Percentiles rank a stretch among this genome's conserved stretches.
Conservation (phyloP, 1,139 yeast genomes). For the Hyphopichia fennica region DNA sequence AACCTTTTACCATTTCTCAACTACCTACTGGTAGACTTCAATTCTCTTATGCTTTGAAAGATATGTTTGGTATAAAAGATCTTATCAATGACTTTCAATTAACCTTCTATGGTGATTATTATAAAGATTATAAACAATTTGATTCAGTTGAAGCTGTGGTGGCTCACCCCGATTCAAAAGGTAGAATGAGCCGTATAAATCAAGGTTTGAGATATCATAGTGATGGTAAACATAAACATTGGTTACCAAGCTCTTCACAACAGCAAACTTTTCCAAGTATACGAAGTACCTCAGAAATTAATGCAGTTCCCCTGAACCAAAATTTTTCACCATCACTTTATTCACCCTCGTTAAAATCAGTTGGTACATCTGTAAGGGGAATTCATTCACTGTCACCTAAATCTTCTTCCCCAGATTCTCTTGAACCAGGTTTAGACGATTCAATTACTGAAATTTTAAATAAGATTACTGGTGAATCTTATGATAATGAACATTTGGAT, state of each 20-base stretch:
- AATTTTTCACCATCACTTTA: conserved; percentile 13
- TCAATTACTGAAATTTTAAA: conserved; percentile 30
- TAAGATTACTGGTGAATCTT: conserved; percentile 19
- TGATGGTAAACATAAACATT: conserved; percentile 79
- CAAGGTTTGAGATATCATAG: conserved; percentile 82
- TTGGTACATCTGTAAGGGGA: conserved; percentile 35
- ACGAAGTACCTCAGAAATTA: conserved; percentile 30
- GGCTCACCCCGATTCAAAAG: conserved; percentile 66
- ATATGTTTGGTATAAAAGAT: conserved; percentile 75
- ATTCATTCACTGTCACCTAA: conserved; percentile 31
- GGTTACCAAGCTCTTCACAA: conserved; percentile 57
- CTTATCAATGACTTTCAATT: conserved; percentile 70
- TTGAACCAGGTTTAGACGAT: conserved; percentile 9
- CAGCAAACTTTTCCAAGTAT: conserved; percentile 14
- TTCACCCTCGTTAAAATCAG: conserved; percentile 33
- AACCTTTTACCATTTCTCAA: conserved; percentile 60
- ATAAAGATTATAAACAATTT: conserved; percentile 75
- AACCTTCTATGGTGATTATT: conserved; percentile 73
- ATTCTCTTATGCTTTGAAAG: conserved; percentile 64
- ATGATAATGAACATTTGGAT: conserved; percentile 38
- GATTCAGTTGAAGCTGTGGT: conserved; percentile 74
- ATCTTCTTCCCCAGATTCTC: conserved; percentile 25
- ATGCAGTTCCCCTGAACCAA: conserved; percentile 15
- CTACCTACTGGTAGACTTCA: conserved; percentile 71
- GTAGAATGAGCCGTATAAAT: conserved; percentile 70